Conservation (phyloP, 2,329 filamentous ascomycete genomes). For the Moelleriella libera region DNA sequence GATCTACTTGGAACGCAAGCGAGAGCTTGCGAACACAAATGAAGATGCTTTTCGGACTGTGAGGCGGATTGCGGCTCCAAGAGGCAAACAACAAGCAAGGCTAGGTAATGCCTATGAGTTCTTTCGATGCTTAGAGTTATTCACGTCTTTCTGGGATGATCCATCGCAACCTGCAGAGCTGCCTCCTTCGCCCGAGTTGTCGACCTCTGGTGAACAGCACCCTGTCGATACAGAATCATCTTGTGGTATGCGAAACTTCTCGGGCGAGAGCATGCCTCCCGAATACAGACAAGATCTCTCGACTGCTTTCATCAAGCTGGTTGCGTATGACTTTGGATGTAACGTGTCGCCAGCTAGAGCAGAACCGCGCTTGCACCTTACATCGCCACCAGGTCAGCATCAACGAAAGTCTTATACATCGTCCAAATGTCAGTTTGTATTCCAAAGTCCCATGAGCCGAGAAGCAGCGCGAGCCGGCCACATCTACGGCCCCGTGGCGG, state of each 20-base stretch:
- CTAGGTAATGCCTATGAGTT: conserved; percentile 53
- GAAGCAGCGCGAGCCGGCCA: conserved; percentile 44
- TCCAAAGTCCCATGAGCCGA: conserved; percentile 44
- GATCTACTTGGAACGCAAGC: conserved; percentile 42
- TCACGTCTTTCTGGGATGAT: conserved; percentile 49
- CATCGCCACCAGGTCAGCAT: conserved; percentile 17
- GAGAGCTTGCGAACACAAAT: conserved; percentile 41
- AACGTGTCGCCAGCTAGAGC: conserved; percentile 40
- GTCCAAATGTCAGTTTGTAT: conserved; percentile 45
- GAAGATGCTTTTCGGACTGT: conserved; percentile 47
- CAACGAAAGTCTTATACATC: conserved; percentile 38
- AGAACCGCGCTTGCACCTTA: conserved; percentile 45
- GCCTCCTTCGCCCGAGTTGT: conserved; percentile 17
- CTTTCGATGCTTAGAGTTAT: conserved; percentile 45
- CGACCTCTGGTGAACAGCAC: conserved; percentile 8
- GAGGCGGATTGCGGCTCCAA: conserved; percentile 38
- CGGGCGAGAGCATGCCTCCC: conserved; percentile 41
- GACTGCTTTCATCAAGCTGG: conserved; percentile 46
- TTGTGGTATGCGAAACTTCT: conserved; percentile 23
- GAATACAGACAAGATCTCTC: conserved; percentile 44
- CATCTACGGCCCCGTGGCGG: conserved; percentile 47
- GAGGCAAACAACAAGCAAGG: conserved; percentile 37
- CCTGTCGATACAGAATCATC: conserved; percentile 4
- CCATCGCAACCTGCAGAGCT: conserved; percentile 26
- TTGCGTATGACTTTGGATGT: conserved; percentile 53